Evolutionary conservation across 2,329 filamentous ascomycete species (phyloP), one percentile per base, ranked within the genome.

Genomic region (Sporothrix curviconia): DNA sequence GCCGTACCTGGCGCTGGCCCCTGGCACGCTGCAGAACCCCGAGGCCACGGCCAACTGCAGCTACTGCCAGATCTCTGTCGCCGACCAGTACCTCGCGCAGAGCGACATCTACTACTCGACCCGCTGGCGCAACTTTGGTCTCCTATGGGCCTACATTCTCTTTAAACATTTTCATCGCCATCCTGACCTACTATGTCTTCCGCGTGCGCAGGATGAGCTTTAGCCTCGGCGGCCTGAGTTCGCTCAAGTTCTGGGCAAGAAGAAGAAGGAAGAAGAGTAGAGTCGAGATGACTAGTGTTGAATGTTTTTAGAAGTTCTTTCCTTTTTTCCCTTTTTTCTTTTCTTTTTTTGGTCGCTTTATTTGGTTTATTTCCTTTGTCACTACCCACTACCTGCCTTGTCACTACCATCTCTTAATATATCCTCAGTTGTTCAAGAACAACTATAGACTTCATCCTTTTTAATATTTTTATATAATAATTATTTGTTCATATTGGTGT

Each of bases 81-180:
- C 86, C 0, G 78, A 84, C 55, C 78, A 89, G 67, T 89, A 69
- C 50, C 66, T 85, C 0, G 69, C 72, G 3, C 69, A 66, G 0
- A 75, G 75, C 2, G 63, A 68, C n/a, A 79, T 85, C 39, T 69
- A 67, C n/a, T 85, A 78, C 63, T 64, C 60, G 4, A 76, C 85
- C 47, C 66, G 82, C 7, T 89, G 86, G 85, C 76, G 85, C 59
- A 87, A 90, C 66, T 89, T 83, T 59, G 87, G 86, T 1, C 75
- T 90, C 36, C 73, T 89, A 65, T 89, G 83, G 79, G 83, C 74
- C 0, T 90, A 80, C 63, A 78, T 89, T 39, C 61, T 71, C 0
- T 86, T 89, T 69, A 86, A 89, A 82, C 17, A 89, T 90, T 60
- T 92, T 92, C 22, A 7, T 60, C 12, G 58, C 58, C 11, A 57